Conservation (phyloP, 345 rosid species). For the Moricandia arvensis region DNA sequence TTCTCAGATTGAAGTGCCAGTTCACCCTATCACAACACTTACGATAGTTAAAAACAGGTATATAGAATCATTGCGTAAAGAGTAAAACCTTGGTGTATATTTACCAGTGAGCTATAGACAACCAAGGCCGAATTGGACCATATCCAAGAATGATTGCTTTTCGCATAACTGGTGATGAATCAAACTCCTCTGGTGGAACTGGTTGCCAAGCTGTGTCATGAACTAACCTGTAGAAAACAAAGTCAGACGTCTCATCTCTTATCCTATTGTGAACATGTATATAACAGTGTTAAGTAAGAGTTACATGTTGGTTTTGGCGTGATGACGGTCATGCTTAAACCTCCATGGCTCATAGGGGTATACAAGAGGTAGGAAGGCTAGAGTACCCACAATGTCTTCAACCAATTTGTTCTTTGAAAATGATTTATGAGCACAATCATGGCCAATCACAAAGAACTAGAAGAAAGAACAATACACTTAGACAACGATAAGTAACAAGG, state of each 20-base stretch:
- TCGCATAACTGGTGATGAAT: slow-evolving; percentile 55
- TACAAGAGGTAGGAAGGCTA: slow-evolving; percentile 81
- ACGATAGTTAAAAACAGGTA: slow-evolving; percentile 5
- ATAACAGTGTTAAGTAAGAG: slow-evolving; percentile 9
- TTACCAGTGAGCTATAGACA: slow-evolving; percentile 96
- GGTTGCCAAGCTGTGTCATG: slow-evolving; percentile 99
- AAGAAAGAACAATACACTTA: slow-evolving; percentile 16
- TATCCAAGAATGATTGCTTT: slow-evolving; percentile 77
- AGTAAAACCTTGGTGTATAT: slow-evolving; percentile 4
- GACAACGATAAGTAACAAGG: slow-evolving; percentile 2
- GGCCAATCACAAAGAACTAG: slow-evolving; percentile 98
- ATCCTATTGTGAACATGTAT: neutral
- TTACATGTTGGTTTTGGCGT: slow-evolving; percentile 94
- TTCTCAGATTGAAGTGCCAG: slow-evolving; percentile 77
- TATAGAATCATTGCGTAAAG: neutral
- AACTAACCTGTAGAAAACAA: slow-evolving; percentile 50
- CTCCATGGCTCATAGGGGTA: slow-evolving; percentile 98
- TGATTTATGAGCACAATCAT: slow-evolving; percentile 96
- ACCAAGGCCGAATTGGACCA: slow-evolving; percentile 94
- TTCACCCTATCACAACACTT: slow-evolving; percentile 55
- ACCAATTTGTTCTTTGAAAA: slow-evolving; percentile 83
- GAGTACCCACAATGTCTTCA: slow-evolving; percentile 94
- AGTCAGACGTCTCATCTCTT: neutral
- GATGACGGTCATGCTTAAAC: slow-evolving; percentile 92
- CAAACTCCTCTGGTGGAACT: slow-evolving; percentile 66